These are phyloP conservation scores for Plasmodium cynomolgi DNA, from an alignment of 169 alveolate genomes.

Conservation along the genomic window DNA sequence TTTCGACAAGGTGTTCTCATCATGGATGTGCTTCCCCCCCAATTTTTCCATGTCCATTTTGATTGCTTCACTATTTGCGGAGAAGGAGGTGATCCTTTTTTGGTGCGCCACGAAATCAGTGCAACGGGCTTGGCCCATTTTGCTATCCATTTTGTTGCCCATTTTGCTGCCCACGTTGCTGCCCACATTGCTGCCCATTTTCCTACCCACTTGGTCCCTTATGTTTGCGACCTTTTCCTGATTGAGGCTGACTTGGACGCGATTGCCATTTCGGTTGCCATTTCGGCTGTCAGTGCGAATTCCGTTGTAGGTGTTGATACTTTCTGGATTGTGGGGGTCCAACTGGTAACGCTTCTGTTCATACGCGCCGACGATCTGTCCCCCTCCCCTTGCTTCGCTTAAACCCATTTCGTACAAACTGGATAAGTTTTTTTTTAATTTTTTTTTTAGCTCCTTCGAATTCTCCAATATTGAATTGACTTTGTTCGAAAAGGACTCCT, in stretches of 20 bases:
- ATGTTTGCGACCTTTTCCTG: not conserved
- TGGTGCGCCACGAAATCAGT: not conserved
- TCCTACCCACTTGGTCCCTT: not conserved
- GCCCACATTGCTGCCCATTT: not conserved
- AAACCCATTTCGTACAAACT: constrained; percentile 20
- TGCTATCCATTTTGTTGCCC: too few relatives aligned
- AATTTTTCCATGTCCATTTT: not conserved
- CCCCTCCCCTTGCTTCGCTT: not conserved
- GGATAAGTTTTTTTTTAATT: not conserved
- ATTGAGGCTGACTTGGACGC: not conserved
- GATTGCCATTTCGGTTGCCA: not conserved
- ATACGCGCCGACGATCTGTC: not conserved
- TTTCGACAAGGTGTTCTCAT: constrained; percentile 6
- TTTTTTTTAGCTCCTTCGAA: constrained; percentile 4
- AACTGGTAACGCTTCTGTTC: not conserved
- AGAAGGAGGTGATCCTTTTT: not conserved
- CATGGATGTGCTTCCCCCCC: not conserved
- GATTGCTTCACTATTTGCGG: not conserved
- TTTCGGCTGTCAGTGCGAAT: not conserved
- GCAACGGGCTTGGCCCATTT: not conserved
- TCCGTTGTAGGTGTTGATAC: not conserved
- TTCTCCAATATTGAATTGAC: constrained; percentile 16
- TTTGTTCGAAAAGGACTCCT: constrained; percentile 17
- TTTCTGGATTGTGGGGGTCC: not conserved
- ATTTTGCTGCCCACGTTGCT: too few relatives aligned